Conservation (phyloP, 2,329 filamentous ascomycete species). For the Aspergillus brunneoviolaceus region DNA sequence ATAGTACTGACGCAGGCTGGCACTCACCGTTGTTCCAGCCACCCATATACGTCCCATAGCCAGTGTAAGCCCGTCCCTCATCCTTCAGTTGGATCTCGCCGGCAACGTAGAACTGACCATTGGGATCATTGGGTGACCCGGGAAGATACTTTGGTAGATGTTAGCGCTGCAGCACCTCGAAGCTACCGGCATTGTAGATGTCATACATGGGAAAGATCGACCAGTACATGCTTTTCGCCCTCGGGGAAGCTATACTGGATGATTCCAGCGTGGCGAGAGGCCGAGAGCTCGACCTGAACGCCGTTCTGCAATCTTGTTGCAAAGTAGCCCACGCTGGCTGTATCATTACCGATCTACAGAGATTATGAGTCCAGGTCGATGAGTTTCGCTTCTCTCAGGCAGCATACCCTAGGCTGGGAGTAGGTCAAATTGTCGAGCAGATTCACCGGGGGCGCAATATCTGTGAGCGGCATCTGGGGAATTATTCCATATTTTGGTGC, state of each 20-base stretch:
- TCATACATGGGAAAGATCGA: slow-evolving; percentile 54
- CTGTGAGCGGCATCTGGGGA: slow-evolving; percentile 37
- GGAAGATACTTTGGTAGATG: slow-evolving; percentile 48
- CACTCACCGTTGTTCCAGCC: slow-evolving; percentile 45
- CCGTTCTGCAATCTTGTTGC: slow-evolving; percentile 58
- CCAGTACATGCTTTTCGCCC: slow-evolving; percentile 58
- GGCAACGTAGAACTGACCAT: slow-evolving; percentile 45
- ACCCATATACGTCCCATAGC: slow-evolving; percentile 50
- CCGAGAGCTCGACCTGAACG: slow-evolving; percentile 64
- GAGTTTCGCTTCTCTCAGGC: background rate
- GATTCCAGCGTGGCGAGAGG: slow-evolving; percentile 61
- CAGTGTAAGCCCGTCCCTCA: slow-evolving; percentile 44
- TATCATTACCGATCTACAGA: slow-evolving; percentile 46
- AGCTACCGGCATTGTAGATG: background rate
- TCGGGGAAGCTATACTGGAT: slow-evolving; percentile 63
- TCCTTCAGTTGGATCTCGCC: slow-evolving; percentile 41
- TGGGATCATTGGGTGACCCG: slow-evolving; percentile 39
- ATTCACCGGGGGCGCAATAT: slow-evolving; percentile 42
- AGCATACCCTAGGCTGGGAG: slow-evolving; percentile 58
- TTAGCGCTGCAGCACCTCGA: slow-evolving; percentile 3
- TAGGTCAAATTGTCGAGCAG: slow-evolving; percentile 42
- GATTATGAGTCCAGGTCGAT: background rate
- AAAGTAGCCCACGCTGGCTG: slow-evolving; percentile 64
- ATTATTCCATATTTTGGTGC: slow-evolving; percentile 42
- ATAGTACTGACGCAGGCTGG: background rate